Conservation (phyloP, 257 asterid species). For the Nicotiana tomentosiformis region DNA sequence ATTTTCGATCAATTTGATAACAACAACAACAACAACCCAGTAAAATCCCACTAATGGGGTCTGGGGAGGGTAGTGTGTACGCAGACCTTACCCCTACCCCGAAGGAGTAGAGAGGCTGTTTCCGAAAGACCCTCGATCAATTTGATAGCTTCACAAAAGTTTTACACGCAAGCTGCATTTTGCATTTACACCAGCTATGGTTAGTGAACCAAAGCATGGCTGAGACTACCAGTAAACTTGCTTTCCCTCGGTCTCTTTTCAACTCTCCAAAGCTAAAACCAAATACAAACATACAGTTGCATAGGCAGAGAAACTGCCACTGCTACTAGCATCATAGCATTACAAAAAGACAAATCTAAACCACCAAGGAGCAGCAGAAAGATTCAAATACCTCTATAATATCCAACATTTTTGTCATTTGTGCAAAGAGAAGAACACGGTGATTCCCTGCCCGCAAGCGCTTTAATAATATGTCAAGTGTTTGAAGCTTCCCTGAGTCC, state of each 20-base stretch:
- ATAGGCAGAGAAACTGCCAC: neutral
- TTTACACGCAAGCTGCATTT: neutral
- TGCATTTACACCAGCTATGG: neutral
- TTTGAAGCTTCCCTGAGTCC: constrained; percentile 99
- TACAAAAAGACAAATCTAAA: neutral
- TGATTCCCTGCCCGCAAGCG: constrained; percentile 87
- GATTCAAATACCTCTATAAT: constrained; percentile 70
- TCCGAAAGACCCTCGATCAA: neutral
- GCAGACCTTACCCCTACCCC: too few relatives aligned
- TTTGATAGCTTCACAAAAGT: neutral
- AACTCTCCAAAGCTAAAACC: neutral
- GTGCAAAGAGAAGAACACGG: constrained; percentile 92
- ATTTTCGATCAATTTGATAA: neutral
- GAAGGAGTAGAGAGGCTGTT: too few relatives aligned
- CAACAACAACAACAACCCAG: too few relatives aligned
- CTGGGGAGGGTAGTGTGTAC: too few relatives aligned
- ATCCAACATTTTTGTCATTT: constrained; percentile 96
- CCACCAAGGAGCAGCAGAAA: constrained; percentile 5
- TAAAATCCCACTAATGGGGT: too few relatives aligned
- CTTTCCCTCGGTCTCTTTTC: neutral
- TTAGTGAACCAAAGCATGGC: neutral
- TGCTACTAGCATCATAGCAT: neutral
- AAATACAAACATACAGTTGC: neutral
- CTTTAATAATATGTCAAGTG: constrained; percentile 78
- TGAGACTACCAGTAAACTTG: neutral